Base-by-base conservation (phyloP, 2,329 filamentous ascomycete species). In the Neofusicoccum sp. region DNA sequence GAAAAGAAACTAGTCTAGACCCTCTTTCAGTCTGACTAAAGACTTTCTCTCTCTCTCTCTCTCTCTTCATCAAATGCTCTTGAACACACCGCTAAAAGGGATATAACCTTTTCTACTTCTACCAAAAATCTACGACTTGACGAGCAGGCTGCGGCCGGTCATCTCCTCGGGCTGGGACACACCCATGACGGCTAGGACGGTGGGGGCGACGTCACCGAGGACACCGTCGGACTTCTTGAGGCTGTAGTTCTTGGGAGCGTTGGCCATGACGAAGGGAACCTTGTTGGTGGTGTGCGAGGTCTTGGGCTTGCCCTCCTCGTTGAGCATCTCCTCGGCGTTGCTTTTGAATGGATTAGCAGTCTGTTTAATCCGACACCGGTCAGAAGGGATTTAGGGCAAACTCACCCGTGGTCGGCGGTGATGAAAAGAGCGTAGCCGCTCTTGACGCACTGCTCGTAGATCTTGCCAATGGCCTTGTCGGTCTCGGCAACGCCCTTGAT, bases 311-410 rank as follows among this genome's bases (percentile, higher is more conserved):
- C 93, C 92, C 75, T 97, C 90, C 68, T 90, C 81, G 73, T 92
- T 98, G 78, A 98, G 89, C 95, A 99, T 99, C 82, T 99, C 95
- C 81, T 99, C 95, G 61, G 95, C 95, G 73, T 99, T 99, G 71
- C 83, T 20, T 20, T 20, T 84, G 48, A 12, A 34, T 38, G 6
- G 60, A n/a, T 61, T n/a, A 31, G 44, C 9, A 9, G 28, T 2
- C 26, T 9, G 11, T 40, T 14, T 5, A 12, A 49, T 30, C 14
- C 31, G 16, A 33, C 38, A 14, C 8, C 8, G 6, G 12, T 20
- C 12, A 26, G 28, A 33, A 4, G 6, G 11, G 14, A 33, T 3
- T 8, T n/a, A 30, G n/a, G n/a, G 2, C n/a, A 6, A 28, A 76
- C 82, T 78, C 74, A 86, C 83, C 93, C 95, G 79, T 99, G 95